phyloP scores from a whole-genome alignment of 495 filamentous ascomycete species.

The Pseudoneurospora amorphoporcata region DNA sequence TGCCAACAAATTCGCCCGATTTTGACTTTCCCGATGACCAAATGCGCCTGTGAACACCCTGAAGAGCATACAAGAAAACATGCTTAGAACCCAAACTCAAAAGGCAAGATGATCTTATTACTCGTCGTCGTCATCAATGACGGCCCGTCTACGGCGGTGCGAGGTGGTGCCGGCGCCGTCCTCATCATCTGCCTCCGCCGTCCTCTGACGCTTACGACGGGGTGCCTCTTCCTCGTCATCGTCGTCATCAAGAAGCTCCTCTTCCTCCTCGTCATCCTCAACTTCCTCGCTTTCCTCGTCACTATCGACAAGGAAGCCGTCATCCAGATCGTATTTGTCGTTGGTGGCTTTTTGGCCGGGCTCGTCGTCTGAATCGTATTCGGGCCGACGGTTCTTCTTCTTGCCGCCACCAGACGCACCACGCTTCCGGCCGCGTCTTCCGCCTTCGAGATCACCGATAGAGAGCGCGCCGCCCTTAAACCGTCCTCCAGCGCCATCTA shows the following conservation, averaged over 20 bases:
- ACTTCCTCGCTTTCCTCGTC: conserved; percentile 57
- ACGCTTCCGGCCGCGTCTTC: conserved; percentile 35
- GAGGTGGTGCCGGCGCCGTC: conserved; percentile 27
- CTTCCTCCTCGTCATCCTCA: conserved; percentile 53
- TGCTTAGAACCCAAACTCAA: neutral
- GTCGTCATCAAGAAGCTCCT: conserved; percentile 35
- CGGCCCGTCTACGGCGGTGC: conserved; percentile 26
- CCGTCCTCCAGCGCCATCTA: conserved; percentile 41
- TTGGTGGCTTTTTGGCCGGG: conserved; percentile 51
- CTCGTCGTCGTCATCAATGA: conserved; percentile 44
- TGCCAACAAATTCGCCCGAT: neutral
- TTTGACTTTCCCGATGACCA: conserved; percentile 1
- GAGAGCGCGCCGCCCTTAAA: conserved; percentile 51
- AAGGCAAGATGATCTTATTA: conserved; percentile 10
- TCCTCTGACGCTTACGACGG: conserved; percentile 39
- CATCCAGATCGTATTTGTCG: conserved; percentile 78
- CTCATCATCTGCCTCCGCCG: conserved; percentile 29
- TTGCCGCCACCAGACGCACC: conserved; percentile 30
- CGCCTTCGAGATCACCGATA: conserved; percentile 63
- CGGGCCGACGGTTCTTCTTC: conserved; percentile 34
- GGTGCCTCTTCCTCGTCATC: conserved; percentile 39
- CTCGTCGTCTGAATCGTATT: conserved; percentile 55
- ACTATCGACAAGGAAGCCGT: conserved; percentile 67
- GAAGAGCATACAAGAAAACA: neutral
- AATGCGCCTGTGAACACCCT: neutral